A percentile compares a stretch with the other conserved stretches of the same genome.
Conservation (phyloP, 306 rosid species). For the Astragalus glycyphyllos region DNA sequence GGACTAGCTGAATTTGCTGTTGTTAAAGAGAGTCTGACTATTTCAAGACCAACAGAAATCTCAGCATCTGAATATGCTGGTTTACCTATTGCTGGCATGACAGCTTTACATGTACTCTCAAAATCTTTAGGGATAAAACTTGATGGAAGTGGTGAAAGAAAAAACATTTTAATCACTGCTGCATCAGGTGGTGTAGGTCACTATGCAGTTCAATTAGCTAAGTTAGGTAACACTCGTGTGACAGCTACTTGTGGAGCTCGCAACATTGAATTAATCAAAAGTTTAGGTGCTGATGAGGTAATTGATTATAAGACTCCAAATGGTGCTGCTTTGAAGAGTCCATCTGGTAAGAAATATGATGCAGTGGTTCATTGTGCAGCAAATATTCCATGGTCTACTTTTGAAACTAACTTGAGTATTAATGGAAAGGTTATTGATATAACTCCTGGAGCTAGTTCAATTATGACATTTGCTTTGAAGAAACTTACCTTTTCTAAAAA, state of each 20-base stretch:
- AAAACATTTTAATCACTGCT: constrained; percentile 77
- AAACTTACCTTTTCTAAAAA: constrained; percentile 74
- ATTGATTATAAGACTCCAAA: constrained; percentile 79
- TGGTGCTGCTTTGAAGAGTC: constrained; percentile 75
- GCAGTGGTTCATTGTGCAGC: constrained; percentile 67
- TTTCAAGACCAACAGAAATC: constrained; percentile 57
- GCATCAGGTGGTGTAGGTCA: constrained; percentile 94
- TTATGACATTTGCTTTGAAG: constrained; percentile 53
- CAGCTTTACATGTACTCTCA: constrained; percentile 72
- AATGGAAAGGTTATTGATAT: constrained; percentile 73
- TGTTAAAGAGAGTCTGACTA: constrained; percentile 56
- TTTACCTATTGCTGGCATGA: constrained; percentile 69
- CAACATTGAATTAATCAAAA: constrained; percentile 66
- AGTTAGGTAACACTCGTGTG: constrained; percentile 79
- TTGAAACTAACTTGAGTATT: constrained; percentile 66
- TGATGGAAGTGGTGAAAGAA: constrained; percentile 51
- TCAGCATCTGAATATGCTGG: constrained; percentile 63
- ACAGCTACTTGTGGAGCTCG: constrained; percentile 90
- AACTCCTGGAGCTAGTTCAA: constrained; percentile 49
- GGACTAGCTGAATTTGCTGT: constrained; percentile 4
- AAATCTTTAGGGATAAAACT: constrained; percentile 58
- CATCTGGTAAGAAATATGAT: constrained; percentile 74
- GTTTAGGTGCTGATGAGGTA: constrained; percentile 83
- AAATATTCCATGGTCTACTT: constrained; percentile 69
- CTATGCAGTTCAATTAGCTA: constrained; percentile 81